Evolutionary conservation across 805 yeast genomes (phyloP).

Genomic region (Ogataea henricii): DNA sequence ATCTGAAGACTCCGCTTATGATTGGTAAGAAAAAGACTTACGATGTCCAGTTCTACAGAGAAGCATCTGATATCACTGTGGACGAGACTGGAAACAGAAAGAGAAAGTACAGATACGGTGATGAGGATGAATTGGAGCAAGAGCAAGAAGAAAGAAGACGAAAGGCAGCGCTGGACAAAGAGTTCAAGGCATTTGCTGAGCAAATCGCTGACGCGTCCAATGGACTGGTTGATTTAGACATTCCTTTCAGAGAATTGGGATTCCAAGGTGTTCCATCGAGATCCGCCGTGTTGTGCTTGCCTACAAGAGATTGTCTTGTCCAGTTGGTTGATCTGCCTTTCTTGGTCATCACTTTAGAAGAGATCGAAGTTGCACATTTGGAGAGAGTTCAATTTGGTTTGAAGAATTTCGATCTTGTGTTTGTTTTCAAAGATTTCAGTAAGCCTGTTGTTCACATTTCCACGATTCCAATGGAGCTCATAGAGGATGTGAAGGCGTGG

Average conservation of each 20-base stretch:
- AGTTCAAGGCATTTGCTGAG: slow-evolving; percentile 87
- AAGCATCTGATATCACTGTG: slow-evolving; percentile 92
- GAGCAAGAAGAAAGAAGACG: slow-evolving; percentile 97
- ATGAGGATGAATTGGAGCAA: slow-evolving; percentile 97
- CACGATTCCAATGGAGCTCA: slow-evolving; percentile 88
- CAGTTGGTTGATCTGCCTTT: slow-evolving; percentile 96
- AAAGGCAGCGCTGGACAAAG: slow-evolving; percentile 87
- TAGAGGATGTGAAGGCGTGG: slow-evolving; percentile 96
- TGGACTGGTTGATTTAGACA: slow-evolving; percentile 83
- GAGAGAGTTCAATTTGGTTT: slow-evolving; percentile 98
- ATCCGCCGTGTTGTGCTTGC: slow-evolving; percentile 92
- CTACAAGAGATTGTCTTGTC: slow-evolving; percentile 94
- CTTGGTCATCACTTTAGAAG: slow-evolving; percentile 85
- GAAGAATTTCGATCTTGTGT: slow-evolving; percentile 95
- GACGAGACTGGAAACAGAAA: slow-evolving; percentile 97
- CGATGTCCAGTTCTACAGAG: slow-evolving; percentile 95
- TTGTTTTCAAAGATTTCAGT: slow-evolving; percentile 88
- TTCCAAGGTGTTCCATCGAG: slow-evolving; percentile 97
- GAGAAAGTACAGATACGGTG: slow-evolving; percentile 87
- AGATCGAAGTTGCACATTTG: slow-evolving; percentile 90
- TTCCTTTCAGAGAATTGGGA: slow-evolving; percentile 94
- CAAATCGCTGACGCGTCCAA: slow-evolving; percentile 84
- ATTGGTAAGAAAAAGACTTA: slow-evolving; percentile 94
- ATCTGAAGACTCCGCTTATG: slow-evolving; percentile 88
- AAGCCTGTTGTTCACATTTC: slow-evolving; percentile 89